Base-by-base conservation (phyloP, 345 rosid genomes). In the Brassica cretica region DNA sequence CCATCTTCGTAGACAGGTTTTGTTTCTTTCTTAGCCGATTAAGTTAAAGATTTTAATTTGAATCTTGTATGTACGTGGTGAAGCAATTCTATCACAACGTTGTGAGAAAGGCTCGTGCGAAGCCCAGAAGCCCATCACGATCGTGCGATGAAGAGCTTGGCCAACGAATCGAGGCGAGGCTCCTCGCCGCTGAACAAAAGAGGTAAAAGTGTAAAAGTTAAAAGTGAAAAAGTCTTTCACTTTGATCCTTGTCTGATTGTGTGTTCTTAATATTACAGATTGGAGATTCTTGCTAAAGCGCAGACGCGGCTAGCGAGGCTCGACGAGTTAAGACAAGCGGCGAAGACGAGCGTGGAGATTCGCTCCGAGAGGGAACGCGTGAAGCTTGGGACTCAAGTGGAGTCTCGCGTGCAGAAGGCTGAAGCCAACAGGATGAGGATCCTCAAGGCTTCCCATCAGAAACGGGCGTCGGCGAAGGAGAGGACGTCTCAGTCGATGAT, bases 141-240 rank as follows among this genome's bases (percentile, higher is more conserved):
- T 87, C 93, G 19, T 74, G 78, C 2, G 99, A 93, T 78, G 99
- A 91, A 70, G 88, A 95, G 70, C 97, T 86, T 64, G 90, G 91
- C 46, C 98, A 95, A 71, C 92, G 98, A n/a, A 94, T 95, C 77
- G 98, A 95, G 75, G 97, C 99, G 0, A 93, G 86, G 82, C 98
- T 95, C 78, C 89, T 82, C 66, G 98, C 99, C 32, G 99, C 99
- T 18, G 94, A 90, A 85, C 92, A 84, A 82, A 95, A 95, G 81
- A 88, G 99, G 99, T 95, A 33, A 51, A 51, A 58, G 78, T 55
- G 0, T 4, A 32, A 27, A 2, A 49, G 49, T 12, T 9, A n/a
- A 51, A 56, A 58, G 78, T 55, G 0, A 6, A 1, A 49, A 1
- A 49, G 49, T 12, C 64, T 69, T 65, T 74, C 19, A 19, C 39